A percentile compares a stretch with the other conserved stretches of the same genome.
phyloP scores from a whole-genome alignment of 805 yeast genomes.

The Metschnikowia lochheadii region DNA sequence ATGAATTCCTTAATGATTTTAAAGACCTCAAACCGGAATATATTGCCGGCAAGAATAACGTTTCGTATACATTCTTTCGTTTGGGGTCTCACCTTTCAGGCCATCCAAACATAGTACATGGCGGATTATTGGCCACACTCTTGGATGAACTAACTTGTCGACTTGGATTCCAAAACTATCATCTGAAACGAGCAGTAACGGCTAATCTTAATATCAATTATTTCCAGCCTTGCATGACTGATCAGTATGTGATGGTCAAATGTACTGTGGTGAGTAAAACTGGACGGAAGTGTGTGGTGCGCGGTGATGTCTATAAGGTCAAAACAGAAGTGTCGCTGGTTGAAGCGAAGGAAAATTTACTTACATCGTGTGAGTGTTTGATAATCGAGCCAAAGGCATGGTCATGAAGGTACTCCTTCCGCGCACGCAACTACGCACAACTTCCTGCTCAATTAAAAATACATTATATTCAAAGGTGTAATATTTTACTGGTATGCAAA shows the following conservation, averaged over 20 bases:
- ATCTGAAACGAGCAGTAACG: slow-evolving; percentile 39
- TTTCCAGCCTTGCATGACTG: slow-evolving; percentile 32
- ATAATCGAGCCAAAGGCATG: slow-evolving; percentile 34
- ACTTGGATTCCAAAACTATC: slow-evolving; percentile 38
- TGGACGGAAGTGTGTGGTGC: slow-evolving; percentile 40
- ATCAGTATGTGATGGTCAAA: slow-evolving; percentile 31
- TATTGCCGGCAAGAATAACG: slow-evolving; percentile 21
- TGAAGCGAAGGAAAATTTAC: slow-evolving; percentile 22
- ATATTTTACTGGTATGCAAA: not conserved
- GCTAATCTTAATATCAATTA: slow-evolving; percentile 42
- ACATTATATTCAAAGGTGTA: too few species aligned
- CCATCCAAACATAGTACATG: slow-evolving; percentile 40
- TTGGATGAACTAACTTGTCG: slow-evolving; percentile 42
- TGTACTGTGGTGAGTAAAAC: slow-evolving; percentile 28
- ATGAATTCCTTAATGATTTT: slow-evolving; percentile 22
- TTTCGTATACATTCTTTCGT: slow-evolving; percentile 36
- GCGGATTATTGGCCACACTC: slow-evolving; percentile 41
- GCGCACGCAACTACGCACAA: not conserved
- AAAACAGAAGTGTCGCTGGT: slow-evolving; percentile 10
- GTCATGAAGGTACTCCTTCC: not conserved
- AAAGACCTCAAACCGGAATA: slow-evolving; percentile 20
- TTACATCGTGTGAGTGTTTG: slow-evolving; percentile 37
- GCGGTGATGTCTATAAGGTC: slow-evolving; percentile 30
- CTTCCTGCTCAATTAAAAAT: too few species aligned
- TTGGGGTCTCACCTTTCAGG: slow-evolving; percentile 38